Evolutionary conservation across 140 eudicot species (phyloP), one percentile per base, ranked within the genome.

Genomic region (Anethum foeniculum): DNA sequence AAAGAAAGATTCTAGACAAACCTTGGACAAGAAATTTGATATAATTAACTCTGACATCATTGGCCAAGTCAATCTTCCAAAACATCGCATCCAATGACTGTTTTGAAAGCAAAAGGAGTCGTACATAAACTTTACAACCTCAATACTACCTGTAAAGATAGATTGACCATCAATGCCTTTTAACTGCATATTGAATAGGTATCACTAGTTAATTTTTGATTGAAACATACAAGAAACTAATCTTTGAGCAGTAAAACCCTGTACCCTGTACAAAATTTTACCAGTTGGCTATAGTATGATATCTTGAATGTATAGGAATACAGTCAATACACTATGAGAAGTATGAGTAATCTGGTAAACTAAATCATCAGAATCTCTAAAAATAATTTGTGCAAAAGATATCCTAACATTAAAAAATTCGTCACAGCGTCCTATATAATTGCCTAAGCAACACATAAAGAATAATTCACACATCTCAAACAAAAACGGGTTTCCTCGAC

Each of bases 21-120:
- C 99, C 97, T 95, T 91, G 60, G 97, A 88, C 77, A 95, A 92
- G 80, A 95, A 95, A 81, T 93, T 91, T 19, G 97, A 80, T 81
- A 95, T 93, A 62, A 95, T 92, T 85, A 89, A 79, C 82, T 93
- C 96, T 13, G 99, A 92, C 96, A 95, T 89, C 84, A 96, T 88
- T 64, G 99, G 97, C 99, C 99, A 92, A 69, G 97, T 92, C 84
- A 95, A 86, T 87, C 88, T 95, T 80, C 99, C 99, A 87, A 95
- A 88, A 81, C 81, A 85, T 41, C 83, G 90, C 96, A 88, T 95
- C 99, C 99, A 95, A 2, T 86, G 83, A 62, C 90, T 76, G 86
- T 87, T 87, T 85, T 89, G 78, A 75, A 88, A 90, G 90, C 97
- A 92, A 39, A 95, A 84, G 73, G 79, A 80, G 68, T 84, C 81